A percentile compares a stretch with the other conserved stretches of the same genome.
phyloP scores from a whole-genome alignment of 106 monocot genomes.

The Phalaenopsis equestris region DNA sequence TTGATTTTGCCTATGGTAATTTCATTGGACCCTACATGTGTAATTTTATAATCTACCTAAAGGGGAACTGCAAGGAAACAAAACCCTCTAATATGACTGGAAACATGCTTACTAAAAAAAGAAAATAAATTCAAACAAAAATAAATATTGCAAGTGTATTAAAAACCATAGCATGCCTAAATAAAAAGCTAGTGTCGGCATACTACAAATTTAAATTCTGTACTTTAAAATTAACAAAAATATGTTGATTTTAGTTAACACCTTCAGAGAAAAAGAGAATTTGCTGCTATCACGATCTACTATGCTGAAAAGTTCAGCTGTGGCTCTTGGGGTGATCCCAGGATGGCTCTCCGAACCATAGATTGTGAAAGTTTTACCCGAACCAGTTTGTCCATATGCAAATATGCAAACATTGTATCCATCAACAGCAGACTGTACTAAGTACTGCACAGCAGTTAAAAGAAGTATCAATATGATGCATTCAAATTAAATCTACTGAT shows the following conservation, averaged over 20 bases:
- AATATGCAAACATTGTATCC: conserved; percentile 99
- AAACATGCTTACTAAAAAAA: neutral
- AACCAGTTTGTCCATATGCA: conserved; percentile 99
- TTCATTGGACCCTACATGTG: neutral
- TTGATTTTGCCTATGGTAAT: neutral
- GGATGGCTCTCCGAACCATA: conserved; percentile 80
- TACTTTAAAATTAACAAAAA: neutral
- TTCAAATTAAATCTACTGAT: neutral
- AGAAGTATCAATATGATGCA: neutral
- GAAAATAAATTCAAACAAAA: neutral
- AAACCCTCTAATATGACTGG: neutral
- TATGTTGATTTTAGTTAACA: conserved; percentile 6
- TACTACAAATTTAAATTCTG: neutral
- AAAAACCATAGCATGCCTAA: neutral
- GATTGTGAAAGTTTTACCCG: conserved; percentile 97
- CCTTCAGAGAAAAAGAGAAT: conserved; percentile 92
- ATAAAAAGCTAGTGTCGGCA: neutral
- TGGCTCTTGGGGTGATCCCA: conserved; percentile 87
- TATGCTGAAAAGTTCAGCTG: conserved; percentile 77
- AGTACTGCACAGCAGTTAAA: conserved; percentile 53
- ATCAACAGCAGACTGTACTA: conserved; percentile 94
- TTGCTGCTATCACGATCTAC: conserved; percentile 79
- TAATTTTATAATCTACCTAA: neutral
- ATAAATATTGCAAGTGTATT: neutral
- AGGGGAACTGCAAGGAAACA: neutral